phyloP scores from a whole-genome alignment of 2,329 filamentous ascomycete species.

The Sphaerostilbella broomeana region DNA sequence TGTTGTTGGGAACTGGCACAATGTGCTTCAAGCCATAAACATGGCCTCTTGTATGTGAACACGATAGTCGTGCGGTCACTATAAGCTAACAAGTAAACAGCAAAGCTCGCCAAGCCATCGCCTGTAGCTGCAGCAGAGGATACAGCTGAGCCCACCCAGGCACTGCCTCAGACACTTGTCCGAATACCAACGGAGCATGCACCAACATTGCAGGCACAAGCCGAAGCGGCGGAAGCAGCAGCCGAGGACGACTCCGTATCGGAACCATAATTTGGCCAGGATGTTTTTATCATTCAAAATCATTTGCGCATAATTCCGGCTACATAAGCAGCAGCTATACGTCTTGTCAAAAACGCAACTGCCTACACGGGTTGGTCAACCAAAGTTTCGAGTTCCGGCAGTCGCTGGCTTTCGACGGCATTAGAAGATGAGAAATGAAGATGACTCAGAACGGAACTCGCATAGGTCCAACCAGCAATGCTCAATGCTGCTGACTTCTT shows the following conservation, averaged over 20 bases:
- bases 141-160: slow-evolving; percentile 36
- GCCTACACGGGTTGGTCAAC: no score
- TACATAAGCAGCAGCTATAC: not conserved
- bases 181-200: slow-evolving; percentile 78
- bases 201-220: slow-evolving; percentile 54
- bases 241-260: slow-evolving; percentile 30
- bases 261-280: not conserved
- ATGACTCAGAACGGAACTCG: no score
- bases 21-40: slow-evolving; percentile 74
- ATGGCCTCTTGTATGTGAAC: slow-evolving; percentile 71
- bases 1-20: slow-evolving; percentile 85
- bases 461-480: no score
- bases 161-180: slow-evolving; percentile 73
- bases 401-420: no score
- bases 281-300: no score
- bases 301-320: not conserved
- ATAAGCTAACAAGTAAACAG: slow-evolving; percentile 33
- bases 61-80: not conserved
- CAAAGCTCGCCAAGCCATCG: slow-evolving; percentile 61
- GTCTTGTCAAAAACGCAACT: not conserved
- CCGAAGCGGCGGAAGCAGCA: slow-evolving; percentile 43
- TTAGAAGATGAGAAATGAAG: no score
- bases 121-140: slow-evolving; percentile 29
- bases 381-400: no score
- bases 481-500: no score